Conservation (phyloP, 2,329 filamentous ascomycete genomes). For the Beauveria brongniartii region DNA sequence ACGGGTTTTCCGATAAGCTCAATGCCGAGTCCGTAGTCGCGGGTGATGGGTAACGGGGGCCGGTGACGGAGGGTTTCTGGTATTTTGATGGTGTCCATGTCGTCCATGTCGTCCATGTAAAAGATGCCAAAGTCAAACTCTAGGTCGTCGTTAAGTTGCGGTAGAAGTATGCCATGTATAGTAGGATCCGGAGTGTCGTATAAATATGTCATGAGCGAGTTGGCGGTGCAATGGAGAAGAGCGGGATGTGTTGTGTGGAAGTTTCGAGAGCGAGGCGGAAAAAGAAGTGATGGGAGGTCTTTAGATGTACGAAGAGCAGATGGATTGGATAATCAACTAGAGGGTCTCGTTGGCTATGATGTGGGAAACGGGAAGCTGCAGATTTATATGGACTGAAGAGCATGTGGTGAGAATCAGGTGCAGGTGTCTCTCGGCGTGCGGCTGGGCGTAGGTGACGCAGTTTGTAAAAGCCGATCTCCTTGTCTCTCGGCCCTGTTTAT, state of each 20-base stretch:
- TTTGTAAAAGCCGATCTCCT: neutral
- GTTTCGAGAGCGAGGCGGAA: neutral
- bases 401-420: neutral
- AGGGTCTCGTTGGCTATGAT: neutral
- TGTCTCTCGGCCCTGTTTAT: neutral
- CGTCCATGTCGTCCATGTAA: slow-evolving; percentile 6
- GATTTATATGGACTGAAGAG: neutral
- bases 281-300: neutral
- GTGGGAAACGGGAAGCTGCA: neutral
- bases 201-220: slow-evolving; percentile 7
- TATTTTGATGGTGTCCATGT: neutral
- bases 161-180: slow-evolving; percentile 5
- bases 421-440: neutral
- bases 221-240: neutral
- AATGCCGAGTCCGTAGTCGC: neutral
- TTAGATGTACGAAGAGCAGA: neutral
- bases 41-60: neutral
- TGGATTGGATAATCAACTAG: neutral
- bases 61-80: slow-evolving; percentile 5
- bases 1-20: neutral
- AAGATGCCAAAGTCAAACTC: slow-evolving; percentile 6
- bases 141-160: neutral
- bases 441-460: neutral
- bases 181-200: slow-evolving; percentile 1
- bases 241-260: neutral